Base-by-base conservation (phyloP, 768 basidiomycete genomes). In the Russula emetica region DNA sequence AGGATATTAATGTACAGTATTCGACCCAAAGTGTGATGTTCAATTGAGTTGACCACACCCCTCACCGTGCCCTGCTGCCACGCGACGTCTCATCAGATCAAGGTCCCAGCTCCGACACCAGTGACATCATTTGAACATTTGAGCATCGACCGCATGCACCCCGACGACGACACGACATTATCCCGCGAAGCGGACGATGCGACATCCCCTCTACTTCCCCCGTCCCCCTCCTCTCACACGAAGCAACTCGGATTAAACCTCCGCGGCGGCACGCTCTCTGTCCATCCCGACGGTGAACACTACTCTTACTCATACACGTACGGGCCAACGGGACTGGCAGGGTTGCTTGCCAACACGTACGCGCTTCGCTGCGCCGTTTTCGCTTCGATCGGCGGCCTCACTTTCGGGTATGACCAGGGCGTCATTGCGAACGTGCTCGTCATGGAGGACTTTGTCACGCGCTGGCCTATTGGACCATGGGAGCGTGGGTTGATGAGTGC, bases 351-450 rank as follows among this genome's bases (percentile, higher is more conserved):
- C 66, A 92, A 90, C 71, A 79, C 78, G 61, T 88, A 86, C 67
- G 82, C 85, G 5, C 73, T 86, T 9, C 75, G 83, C 1, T 91
- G 88, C 64, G 88, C 86, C 5, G 76, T 86, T 54, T 90, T 91
- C 67, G 90, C 86, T 0, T 87, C 85, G 11, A 82, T 92, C 68
- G 90, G 90, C 1, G 89, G 89, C 0, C 71, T 91, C 61, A 83
- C 86, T 16, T 92, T 92, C 72, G 90, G 90, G 10, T 92, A 92
- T 70, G 90, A 91, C 69, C 90, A 92, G 70, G 90, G 90, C 42
- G 90, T 92, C 60, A 90, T 93, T 67, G 88, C 91, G 3, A 93
- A 92, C 71, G 85, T 93, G 16, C 79, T 93, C 14, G 88, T 92
- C 14, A 92, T 92, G 90, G 76, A 78, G 45, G 86, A 90, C 68